Base-by-base conservation (phyloP, 164 flowering plant genomes). In the Malania oleifera region DNA sequence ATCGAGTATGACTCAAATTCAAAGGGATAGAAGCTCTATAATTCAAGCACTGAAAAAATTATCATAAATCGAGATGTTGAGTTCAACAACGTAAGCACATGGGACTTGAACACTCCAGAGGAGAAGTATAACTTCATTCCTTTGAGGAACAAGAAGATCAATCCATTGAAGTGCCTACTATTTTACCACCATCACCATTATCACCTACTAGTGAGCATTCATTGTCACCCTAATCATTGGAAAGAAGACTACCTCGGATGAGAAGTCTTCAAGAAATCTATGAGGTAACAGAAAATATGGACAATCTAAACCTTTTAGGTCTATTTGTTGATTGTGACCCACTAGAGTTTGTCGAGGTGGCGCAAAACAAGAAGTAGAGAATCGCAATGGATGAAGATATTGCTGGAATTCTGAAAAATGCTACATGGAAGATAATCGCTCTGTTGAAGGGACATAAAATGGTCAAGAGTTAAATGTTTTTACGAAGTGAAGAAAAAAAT, bases 1-100 rank as follows among this genome's bases (percentile, higher is more conserved):
- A 31, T 62, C 6, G 66, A 47, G n/a, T 62, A 62, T 26, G 53
- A 54, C n/a, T 1, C 11, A 31, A 19, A 18, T 1, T 12, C 59
- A 3, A 54, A 62, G 25, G 54, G 25, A 3, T 39, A 39, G 4
- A 39, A 13, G 43, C 17, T 39, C 4, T 39, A 1, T 4, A 13
- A 39, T 39, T 14, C 13, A 9, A 39, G 14, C 13, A 39, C 10
- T 39, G 14, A 2, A 34, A 34, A 0, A 12, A 34, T 34, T 44
- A 43, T 34, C 44, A 35, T 60, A 0, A 60, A 55, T 38, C 10
- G 55, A 48, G 55, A 60, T 49, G 55, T 49, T 3, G 17, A 20
- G 20, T 55, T 54, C 22, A 54, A 63, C 34, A 46, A 55, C 31
- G 29, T 54, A 35, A 22, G 24, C 1, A 5, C 22, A 13, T 54